These are phyloP conservation scores for Clarireedia homoeocarpa DNA, from an alignment of 2,329 filamentous ascomycete species.

Conservation along the genomic window DNA sequence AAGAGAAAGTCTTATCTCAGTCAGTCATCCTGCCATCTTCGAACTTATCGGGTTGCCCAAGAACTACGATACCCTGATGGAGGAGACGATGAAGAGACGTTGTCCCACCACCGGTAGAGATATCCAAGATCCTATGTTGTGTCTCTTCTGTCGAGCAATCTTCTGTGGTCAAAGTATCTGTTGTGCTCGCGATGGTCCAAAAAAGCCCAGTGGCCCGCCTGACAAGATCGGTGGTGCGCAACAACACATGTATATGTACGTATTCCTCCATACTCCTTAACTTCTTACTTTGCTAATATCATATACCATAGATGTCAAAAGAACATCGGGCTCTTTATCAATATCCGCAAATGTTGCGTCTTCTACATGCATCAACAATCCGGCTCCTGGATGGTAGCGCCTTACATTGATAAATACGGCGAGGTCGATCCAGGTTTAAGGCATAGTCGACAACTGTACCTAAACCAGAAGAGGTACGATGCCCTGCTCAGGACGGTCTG, in stretches of 20 bases:
- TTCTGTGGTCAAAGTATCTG: constrained; percentile 93
- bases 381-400: constrained; percentile 79
- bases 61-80: constrained; percentile 86
- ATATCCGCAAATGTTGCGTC: constrained; percentile 91
- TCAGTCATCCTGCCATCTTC: constrained; percentile 83
- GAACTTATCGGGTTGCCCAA: constrained; percentile 88
- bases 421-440: constrained; percentile 89
- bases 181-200: constrained; percentile 57
- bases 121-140: constrained; percentile 82
- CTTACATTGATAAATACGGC: constrained; percentile 92
- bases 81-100: constrained; percentile 74
- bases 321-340: constrained; percentile 89
- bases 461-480: constrained; percentile 93
- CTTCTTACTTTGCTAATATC: constrained; percentile 19
- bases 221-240: constrained; percentile 70
- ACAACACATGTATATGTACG: constrained; percentile 72
- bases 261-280: constrained; percentile 19
- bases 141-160: constrained; percentile 92
- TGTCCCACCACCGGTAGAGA: constrained; percentile 91
- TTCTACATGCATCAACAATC: constrained; percentile 76
- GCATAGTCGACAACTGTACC: constrained; percentile 78
- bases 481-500: constrained; percentile 77
- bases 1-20: constrained; percentile 24
- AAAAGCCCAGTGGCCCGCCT: constrained; percentile 30
- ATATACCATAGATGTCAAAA: constrained; percentile 63